Conservation (phyloP, 805 yeast species). For the Ascoidea tarda region DNA sequence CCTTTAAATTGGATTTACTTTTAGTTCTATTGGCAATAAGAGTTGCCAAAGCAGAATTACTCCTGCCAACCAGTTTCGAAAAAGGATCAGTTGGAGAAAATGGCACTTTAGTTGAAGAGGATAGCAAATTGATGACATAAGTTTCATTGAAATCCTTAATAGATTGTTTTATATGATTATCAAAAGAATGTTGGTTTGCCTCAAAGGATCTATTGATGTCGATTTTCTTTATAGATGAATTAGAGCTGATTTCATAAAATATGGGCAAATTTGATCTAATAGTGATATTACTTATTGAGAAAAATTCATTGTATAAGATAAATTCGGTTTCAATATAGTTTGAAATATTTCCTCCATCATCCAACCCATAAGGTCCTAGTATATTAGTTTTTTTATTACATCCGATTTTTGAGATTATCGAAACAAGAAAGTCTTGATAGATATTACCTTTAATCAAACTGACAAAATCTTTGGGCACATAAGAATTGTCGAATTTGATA, state of each 20-base stretch:
- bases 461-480: not conserved
- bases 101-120: not conserved
- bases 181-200: constrained; percentile 79
- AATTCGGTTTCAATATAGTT: constrained; percentile 86
- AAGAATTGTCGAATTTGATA: constrained; percentile 6
- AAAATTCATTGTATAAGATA: constrained; percentile 35
- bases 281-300: constrained; percentile 65
- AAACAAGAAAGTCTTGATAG: constrained; percentile 26
- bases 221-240: constrained; percentile 57
- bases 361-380: constrained; percentile 77
- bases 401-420: constrained; percentile 80
- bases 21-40: not conserved
- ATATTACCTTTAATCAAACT: constrained; percentile 9
- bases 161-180: constrained; percentile 62
- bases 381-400: constrained; percentile 84
- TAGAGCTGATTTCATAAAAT: constrained; percentile 81
- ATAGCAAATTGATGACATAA: constrained; percentile 62
- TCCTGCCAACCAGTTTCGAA: not conserved
- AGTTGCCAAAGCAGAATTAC: not conserved
- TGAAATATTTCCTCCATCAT: constrained; percentile 86
- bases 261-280: constrained; percentile 87
- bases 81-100: not conserved
- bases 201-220: constrained; percentile 65
- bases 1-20: not conserved
- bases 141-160: constrained; percentile 72